Evolutionary conservation across 306 rosid species (phyloP), one percentile per base, ranked within the genome.

Genomic region (Corylus americana): DNA sequence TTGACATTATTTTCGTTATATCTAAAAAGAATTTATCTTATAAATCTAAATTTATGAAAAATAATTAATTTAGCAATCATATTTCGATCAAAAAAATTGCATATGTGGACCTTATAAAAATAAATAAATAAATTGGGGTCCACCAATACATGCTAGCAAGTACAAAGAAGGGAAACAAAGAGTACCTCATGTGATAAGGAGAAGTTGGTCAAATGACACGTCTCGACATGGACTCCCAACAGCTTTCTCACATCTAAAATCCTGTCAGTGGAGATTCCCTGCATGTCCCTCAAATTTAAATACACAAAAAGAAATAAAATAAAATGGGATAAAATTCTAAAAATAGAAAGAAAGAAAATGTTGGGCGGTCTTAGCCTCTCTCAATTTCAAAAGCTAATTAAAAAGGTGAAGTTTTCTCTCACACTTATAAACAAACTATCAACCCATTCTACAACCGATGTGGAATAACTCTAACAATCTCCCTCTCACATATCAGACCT

Each of bases 201-300:
- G 86, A 85, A 91, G 78, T 91, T 90, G 27, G 98, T 95, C 77
- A 92, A 79, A 75, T 92, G 95, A 69, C 98, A 95, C 25, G 97
- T 95, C 69, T 91, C 94, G 29, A 91, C 89, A 83, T 95, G 95
- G 0, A 90, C 98, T 0, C 84, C 91, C 57, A 95, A 76, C 45
- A 95, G 92, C 90, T 88, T 95, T 64, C 97, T 90, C 86, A 89
- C 90, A 74, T 95, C 98, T 9, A 92, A 47, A 54, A 95, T 88
- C 88, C 85, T 89, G 90, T 95, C 98, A 62, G 98, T 95, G 12
- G 98, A 92, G 37, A 95, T 95, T 6, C 97, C 94, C 98, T 95
- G 0, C 25, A 22, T 22, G 82, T 12, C 49, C 1, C 31, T 2
- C 50, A 25, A 53, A 73, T 10, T 0, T 11, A 9, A 74, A 42